phyloP scores from a whole-genome alignment of 2,329 filamentous ascomycete genomes.

The Fusarium subglutinans region DNA sequence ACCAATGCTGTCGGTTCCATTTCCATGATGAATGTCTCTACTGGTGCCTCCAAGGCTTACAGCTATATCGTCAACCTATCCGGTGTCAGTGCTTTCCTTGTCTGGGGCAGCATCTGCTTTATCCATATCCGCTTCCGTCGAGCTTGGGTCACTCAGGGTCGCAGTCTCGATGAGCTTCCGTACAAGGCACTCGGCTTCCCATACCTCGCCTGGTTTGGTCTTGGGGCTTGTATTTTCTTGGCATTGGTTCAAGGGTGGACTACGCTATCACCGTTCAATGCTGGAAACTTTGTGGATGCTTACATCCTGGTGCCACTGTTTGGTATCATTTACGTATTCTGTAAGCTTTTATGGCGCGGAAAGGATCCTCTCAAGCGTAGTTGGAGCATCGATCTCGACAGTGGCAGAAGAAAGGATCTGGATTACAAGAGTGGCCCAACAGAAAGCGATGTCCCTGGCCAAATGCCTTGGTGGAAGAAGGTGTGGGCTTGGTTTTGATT shows the following conservation, averaged over 20 bases:
- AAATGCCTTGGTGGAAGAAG: constrained; percentile 54
- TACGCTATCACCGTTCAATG: constrained; percentile 65
- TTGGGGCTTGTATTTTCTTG: constrained; percentile 66
- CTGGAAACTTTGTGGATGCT: constrained; percentile 68
- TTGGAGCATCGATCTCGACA: constrained; percentile 65
- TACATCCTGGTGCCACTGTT: constrained; percentile 71
- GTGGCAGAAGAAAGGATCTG: constrained; percentile 64
- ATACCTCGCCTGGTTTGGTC: constrained; percentile 67
- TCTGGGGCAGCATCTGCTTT: constrained; percentile 76
- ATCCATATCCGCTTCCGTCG: constrained; percentile 77
- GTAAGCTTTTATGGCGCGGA: constrained; percentile 62
- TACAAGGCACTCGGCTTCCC: constrained; percentile 66
- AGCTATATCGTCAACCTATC: constrained; percentile 75
- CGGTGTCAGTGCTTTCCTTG: constrained; percentile 76
- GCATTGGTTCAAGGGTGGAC: constrained; percentile 71
- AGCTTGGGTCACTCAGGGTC: constrained; percentile 68
- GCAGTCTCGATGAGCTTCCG: constrained; percentile 62
- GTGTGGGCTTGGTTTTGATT: constrained; percentile 54
- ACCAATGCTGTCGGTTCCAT: constrained; percentile 76
- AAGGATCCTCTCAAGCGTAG: constrained; percentile 60
- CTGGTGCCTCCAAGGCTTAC: constrained; percentile 72
- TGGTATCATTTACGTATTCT: constrained; percentile 63
- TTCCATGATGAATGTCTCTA: constrained; percentile 79
- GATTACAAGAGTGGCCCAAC: constrained; percentile 53
- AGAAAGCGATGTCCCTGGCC: constrained; percentile 44